Evolutionary conservation across 2,329 filamentous ascomycete species (phyloP), one percentile per base, ranked within the genome.

Genomic region (Xylariaceae sp.): DNA sequence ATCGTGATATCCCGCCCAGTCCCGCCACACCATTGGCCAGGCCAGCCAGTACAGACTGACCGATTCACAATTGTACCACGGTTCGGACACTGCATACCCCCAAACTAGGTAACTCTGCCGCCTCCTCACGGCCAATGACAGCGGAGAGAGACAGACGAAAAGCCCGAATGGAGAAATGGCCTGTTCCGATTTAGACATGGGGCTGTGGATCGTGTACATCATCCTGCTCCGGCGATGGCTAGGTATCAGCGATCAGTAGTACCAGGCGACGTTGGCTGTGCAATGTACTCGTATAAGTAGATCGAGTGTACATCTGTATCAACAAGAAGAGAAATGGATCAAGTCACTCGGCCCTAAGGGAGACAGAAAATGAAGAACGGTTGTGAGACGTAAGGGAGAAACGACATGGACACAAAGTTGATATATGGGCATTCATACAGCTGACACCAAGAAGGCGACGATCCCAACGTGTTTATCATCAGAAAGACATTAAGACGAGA

Each of bases 21-120:
- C 34, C 47, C 54, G 51, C 41, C 3, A 57, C 30, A 23, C 23
- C n/a, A 56, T 58, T 60, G 60, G 55, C 34, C 13, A 17, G 18
- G 52, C 11, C 1, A 4, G 17, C 34, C n/a, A 41, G 30, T 51
- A 51, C 49, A 35, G 7, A 23, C 49, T 51, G 49, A n/a, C 23
- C 49, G 49, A n/a, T 45, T 45, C 5, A 30, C 49, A 34, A 51
- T 34, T 8, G 49, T 51, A n/a, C 49, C 49, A 51, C 49, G 49
- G 49, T 35, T 34, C 23, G 11, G 11, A 9, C 23, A 51, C 49
- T 51, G 49, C 49, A 51, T 51, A 5, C 11, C 23, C 49, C 49
- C 23, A 34, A 13, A 50, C 30, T 11, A 50, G 18, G 48, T 23
- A 50, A 50, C 6, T 30, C n/a, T 39, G 35, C 34, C n/a, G 34